Evolutionary conservation across 2,329 filamentous ascomycete species (phyloP).

Genomic region (Sordariomycetes sp.): DNA sequence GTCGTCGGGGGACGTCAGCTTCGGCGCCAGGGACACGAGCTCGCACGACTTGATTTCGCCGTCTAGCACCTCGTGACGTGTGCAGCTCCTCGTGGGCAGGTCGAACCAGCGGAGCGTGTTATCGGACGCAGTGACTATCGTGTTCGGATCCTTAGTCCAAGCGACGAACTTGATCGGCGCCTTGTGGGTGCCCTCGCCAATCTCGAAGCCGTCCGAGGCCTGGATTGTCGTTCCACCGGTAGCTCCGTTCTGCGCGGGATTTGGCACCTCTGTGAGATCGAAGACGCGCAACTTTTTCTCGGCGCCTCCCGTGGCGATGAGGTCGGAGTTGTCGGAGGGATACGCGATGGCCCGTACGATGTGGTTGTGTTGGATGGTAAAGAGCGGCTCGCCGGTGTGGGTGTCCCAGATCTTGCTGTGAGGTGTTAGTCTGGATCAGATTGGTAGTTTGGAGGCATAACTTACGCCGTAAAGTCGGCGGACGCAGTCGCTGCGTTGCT

Average conservation of each 20-base stretch:
- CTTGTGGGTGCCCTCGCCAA: conserved; percentile 71
- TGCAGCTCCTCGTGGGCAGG: conserved; percentile 58
- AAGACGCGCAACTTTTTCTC: conserved; percentile 96
- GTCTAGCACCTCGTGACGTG: conserved; percentile 67
- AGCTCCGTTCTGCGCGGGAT: conserved; percentile 13
- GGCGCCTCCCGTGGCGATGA: conserved; percentile 84
- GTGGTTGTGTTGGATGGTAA: conserved; percentile 81
- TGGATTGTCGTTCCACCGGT: conserved; percentile 27
- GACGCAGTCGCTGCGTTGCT: conserved; percentile 83
- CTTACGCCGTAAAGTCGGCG: conserved; percentile 88
- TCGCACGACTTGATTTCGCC: conserved; percentile 87
- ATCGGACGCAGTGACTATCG: conserved; percentile 82
- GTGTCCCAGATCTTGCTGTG: conserved; percentile 91
- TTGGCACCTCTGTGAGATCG: conserved; percentile 54
- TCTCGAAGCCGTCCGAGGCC: conserved; percentile 63
- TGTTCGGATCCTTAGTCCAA: conserved; percentile 80
- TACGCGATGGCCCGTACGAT: conserved; percentile 93
- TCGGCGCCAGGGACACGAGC: conserved; percentile 55
- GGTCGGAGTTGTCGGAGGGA: conserved; percentile 64
- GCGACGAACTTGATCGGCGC: conserved; percentile 93
- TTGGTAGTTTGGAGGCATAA: background rate
- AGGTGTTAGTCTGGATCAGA: conserved; percentile 14
- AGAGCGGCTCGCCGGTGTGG: conserved; percentile 78
- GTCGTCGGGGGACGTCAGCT: conserved; percentile 44
- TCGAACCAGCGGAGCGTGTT: conserved; percentile 94